A percentile compares a stretch with the other conserved stretches of the same genome.
These are phyloP conservation scores for Neofusicoccum laricinum DNA, from an alignment of 2,329 filamentous ascomycete genomes.

Conservation along the genomic window DNA sequence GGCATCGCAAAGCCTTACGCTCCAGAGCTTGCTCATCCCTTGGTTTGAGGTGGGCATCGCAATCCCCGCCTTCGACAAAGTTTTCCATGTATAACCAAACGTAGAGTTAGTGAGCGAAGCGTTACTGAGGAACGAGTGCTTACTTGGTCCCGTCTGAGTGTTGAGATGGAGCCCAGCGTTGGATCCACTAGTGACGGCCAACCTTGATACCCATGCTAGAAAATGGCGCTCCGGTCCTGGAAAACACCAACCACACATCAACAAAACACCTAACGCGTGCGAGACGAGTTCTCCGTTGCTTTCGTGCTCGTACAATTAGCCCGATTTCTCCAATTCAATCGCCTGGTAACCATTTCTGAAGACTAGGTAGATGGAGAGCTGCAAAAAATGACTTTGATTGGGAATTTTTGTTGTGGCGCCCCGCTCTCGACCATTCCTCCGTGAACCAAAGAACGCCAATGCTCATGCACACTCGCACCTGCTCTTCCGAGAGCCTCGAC, in stretches of 20 bases:
- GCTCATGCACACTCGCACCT: slow-evolving; percentile 7
- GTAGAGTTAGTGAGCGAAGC: too few species aligned
- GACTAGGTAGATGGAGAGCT: not conserved
- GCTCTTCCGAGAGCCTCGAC: not conserved
- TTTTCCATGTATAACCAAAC: too few species aligned
- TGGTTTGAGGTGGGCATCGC: too few species aligned
- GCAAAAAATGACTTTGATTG: not conserved
- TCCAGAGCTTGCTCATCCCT: too few species aligned
- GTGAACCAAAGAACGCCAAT: slow-evolving; percentile 1
- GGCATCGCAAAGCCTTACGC: too few species aligned
- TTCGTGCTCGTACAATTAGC: not conserved
- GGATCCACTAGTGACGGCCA: too few species aligned
- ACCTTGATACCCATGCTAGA: too few species aligned
- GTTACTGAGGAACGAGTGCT: too few species aligned
- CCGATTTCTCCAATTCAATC: not conserved
- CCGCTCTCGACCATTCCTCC: not conserved
- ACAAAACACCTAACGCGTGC: not conserved
- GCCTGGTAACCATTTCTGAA: not conserved
- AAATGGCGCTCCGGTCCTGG: too few species aligned
- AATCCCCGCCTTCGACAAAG: too few species aligned
- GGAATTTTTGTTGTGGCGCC: not conserved
- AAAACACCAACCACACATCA: not conserved
- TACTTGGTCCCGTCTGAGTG: too few species aligned
- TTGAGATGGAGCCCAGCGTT: too few species aligned
- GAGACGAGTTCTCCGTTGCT: not conserved